A percentile compares a stretch with the other conserved stretches of the same genome.
phyloP scores from a whole-genome alignment of 192 early-diverging fungal species.

The Coemansia sp. region DNA sequence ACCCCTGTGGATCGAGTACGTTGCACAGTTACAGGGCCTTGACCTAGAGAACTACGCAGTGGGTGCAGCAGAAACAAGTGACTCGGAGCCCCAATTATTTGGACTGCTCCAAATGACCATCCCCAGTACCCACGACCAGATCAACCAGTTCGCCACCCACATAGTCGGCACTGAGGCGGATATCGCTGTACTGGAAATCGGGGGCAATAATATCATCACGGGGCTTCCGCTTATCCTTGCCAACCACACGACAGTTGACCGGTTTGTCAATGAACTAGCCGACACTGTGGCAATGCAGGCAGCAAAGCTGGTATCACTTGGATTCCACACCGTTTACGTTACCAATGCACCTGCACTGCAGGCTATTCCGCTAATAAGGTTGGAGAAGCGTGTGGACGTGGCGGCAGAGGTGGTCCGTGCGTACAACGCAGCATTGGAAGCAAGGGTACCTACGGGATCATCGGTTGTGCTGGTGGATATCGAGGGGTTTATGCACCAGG shows the following conservation, averaged over 20 bases:
- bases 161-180: neutral
- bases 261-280: constrained; percentile 9
- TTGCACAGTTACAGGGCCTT: constrained; percentile 2
- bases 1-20: constrained; percentile 30
- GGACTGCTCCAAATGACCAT: constrained; percentile 11
- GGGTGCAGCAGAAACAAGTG: constrained; percentile 8
- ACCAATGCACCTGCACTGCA: constrained; percentile 17
- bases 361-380: constrained; percentile 7
- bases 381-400: neutral
- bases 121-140: constrained; percentile 24
- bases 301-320: neutral
- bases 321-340: constrained; percentile 20
- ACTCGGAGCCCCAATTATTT: constrained; percentile 3
- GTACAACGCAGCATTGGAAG: constrained; percentile 15
- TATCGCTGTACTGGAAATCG: constrained; percentile 19
- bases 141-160: neutral
- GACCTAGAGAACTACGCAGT: constrained; percentile 18
- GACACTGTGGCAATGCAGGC: constrained; percentile 9
- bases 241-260: neutral
- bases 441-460: neutral
- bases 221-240: constrained; percentile 4
- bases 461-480: constrained; percentile 13
- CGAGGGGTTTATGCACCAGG: constrained; percentile 4
- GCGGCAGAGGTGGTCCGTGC: constrained; percentile 5
- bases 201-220: constrained; percentile 20